Conservation (phyloP, 306 rosid species). For the Canavalia gladiata region DNA sequence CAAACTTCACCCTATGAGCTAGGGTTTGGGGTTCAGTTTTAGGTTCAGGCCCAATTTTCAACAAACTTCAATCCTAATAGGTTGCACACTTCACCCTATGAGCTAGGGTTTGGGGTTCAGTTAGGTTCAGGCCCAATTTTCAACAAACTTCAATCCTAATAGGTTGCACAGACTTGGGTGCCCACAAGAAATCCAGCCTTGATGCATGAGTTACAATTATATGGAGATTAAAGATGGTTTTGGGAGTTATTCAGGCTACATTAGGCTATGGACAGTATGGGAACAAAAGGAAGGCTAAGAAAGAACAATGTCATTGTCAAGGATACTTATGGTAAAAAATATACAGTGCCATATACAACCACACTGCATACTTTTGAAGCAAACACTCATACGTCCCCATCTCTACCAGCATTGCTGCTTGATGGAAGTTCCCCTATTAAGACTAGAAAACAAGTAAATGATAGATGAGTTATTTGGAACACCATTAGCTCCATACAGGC, state of each 20-base stretch:
- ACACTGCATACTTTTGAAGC: slow-evolving; percentile 24
- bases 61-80: not conserved
- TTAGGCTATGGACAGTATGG: not conserved
- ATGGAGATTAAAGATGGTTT: slow-evolving; percentile 22
- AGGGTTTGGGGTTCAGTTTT: too few relatives aligned
- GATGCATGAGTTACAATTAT: slow-evolving; percentile 10
- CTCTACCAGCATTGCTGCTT: slow-evolving; percentile 14
- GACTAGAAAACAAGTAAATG: slow-evolving; percentile 22
- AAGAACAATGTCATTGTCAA: not conserved
- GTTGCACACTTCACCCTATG: not conserved
- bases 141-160: slow-evolving; percentile 25
- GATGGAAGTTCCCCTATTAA: slow-evolving; percentile 15
- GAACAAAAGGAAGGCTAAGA: slow-evolving; percentile 26
- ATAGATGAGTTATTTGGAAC: slow-evolving; percentile 20
- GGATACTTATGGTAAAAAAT: slow-evolving; percentile 18
- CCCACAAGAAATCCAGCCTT: slow-evolving; percentile 23
- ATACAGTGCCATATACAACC: not conserved
- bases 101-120: too few relatives aligned
- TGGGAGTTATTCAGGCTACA: not conserved
- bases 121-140: too few relatives aligned
- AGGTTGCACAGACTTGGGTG: slow-evolving; percentile 7
- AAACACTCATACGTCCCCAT: slow-evolving; percentile 6
- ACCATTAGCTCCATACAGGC: slow-evolving; percentile 2
- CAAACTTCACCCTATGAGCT: too few relatives aligned
- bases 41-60: too few relatives aligned